A percentile compares a stretch with the other conserved stretches of the same genome.
These are phyloP conservation scores for Colletotrichum ledebouriae DNA, from an alignment of 2,329 filamentous ascomycete genomes.

Conservation along the genomic window DNA sequence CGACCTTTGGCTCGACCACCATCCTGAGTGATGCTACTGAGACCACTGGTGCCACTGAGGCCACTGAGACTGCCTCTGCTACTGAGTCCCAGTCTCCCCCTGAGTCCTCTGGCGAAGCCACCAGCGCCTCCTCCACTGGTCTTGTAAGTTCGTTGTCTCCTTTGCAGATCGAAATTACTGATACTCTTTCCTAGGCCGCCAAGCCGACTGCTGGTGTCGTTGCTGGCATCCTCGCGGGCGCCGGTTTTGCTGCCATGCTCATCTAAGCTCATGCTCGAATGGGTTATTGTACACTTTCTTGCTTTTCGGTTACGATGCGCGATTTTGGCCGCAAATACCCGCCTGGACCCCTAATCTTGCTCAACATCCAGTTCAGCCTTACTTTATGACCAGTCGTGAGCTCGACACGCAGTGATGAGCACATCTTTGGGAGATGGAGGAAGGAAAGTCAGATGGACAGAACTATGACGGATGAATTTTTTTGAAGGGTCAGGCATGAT, in stretches of 20 bases:
- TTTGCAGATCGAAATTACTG: background rate
- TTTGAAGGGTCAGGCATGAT: conserved; percentile 49
- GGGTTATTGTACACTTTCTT: conserved; percentile 29
- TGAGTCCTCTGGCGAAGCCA: conserved; percentile 26
- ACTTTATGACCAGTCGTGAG: conserved; percentile 41
- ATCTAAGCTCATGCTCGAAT: conserved; percentile 54
- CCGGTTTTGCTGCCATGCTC: conserved; percentile 62
- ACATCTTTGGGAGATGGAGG: conserved; percentile 32
- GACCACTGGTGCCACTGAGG: conserved; percentile 44
- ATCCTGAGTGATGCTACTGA: conserved; percentile 45
- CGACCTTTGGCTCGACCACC: conserved; percentile 45
- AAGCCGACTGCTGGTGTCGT: conserved; percentile 58
- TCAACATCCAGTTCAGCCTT: conserved; percentile 42
- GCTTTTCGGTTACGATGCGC: conserved; percentile 45
- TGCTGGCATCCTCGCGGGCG: conserved; percentile 61
- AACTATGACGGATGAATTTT: conserved; percentile 28
- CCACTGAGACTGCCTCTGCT: conserved; percentile 39
- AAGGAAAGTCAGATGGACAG: conserved; percentile 29
- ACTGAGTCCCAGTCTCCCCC: conserved; percentile 28
- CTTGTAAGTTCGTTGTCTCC: conserved; percentile 45
- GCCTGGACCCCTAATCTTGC: conserved; percentile 50
- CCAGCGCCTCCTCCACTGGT: conserved; percentile 33
- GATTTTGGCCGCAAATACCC: conserved; percentile 60
- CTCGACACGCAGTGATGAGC: conserved; percentile 31
- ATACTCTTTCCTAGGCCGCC: conserved; percentile 25